Base-by-base conservation (phyloP, 2,329 filamentous ascomycete species). In the Hymenoscyphus fructigenus region DNA sequence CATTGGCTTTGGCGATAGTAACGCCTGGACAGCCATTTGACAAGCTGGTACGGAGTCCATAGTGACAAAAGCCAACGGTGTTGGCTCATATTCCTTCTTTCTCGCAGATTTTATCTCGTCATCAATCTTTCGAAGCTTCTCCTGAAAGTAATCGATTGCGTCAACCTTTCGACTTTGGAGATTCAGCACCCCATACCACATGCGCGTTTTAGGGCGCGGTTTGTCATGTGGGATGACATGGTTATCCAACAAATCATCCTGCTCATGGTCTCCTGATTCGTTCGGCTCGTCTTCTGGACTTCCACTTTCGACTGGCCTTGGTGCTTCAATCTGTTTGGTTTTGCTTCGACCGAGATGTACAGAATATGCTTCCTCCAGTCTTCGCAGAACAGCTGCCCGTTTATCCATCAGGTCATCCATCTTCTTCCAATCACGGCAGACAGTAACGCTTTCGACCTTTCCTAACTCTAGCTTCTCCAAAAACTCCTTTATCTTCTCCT, bases 1-100 rank as follows among this genome's bases (percentile, higher is more conserved):
- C 65, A 93, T 89, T 0, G 96, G 95, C 12, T 91, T 89, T 3
- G 95, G 93, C 74, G 98, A 94, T 61, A 99, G 87, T 12, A 96
- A 89, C 3, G 95, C 93, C 78, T 99, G 95, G 55, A 97, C 92
- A 28, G 93, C 92, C 93, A 98, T 97, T 79, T 99, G 95, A 71
- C 87, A 89, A 36, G 93, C 90, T 15, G 93, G 91, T 59, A 97
- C 95, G 3, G 92, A 95, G 79, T 97, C 92, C 92, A 99, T 96
- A 0, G 95, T 98, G 47, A 99, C 91, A 76, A 99, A 97, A 0
- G 96, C 96, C 66, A 96, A 84, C 59, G 94, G 90, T 0, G 89
- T 93, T 0, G 95, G 83, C 5, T 84, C 80, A 72, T 93, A 98
- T 3, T 90, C 84, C 76, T 91, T 91, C 72, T 87, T 86, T 32